Base-by-base conservation (phyloP, 257 asterid species). In the Agastache rugosa region DNA sequence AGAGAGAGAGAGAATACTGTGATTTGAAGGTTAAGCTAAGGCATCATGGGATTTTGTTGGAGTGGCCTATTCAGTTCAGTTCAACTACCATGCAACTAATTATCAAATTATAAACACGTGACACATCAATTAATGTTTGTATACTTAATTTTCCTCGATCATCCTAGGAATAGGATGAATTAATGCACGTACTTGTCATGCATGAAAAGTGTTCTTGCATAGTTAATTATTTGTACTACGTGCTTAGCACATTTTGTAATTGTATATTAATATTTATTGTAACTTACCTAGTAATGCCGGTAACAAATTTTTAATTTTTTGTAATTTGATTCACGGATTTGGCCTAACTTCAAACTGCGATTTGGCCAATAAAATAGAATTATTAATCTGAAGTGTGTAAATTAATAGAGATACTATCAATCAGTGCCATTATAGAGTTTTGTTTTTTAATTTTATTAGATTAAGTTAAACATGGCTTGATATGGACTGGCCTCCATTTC, bases 21-120 rank as follows among this genome's bases (percentile, higher is more conserved):
- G 81, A 77, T 85, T 87, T 87, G 89, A 84, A 89, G 89, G 83
- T 81, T 81, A 84, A 89, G 91, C 51, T 81, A 72, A 72, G 20
- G 31, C 27, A 1, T 2, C 9, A n/a, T 5, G 79, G 72, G 87
- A 80, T 80, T 81, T 82, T 77, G 77, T 80, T 77, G 89, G 87
- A 44, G 70, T 64, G n/a, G 93, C 87, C 97, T 51, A n/a, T 51
- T 51, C 58, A 17, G 27, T n/a, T 67, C n/a, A n/a, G n/a, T n/a
- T 77, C 87, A 89, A 87, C 97, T 62, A 75, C 83, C 75, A 48
- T 22, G 48, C 65, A 76, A 23, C 63, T 39, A n/a, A n/a, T n/a
- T 63, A 41, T 17, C 11, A 16, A 2, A 54, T 14, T 39, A 39
- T 16, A 48, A 47, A 23, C 71, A n/a, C 53, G 68, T 76, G 65